Evolutionary conservation across 768 basidiomycete genomes (phyloP), one percentile per base, ranked within the genome.

Genomic region (Amanita jacksonii): DNA sequence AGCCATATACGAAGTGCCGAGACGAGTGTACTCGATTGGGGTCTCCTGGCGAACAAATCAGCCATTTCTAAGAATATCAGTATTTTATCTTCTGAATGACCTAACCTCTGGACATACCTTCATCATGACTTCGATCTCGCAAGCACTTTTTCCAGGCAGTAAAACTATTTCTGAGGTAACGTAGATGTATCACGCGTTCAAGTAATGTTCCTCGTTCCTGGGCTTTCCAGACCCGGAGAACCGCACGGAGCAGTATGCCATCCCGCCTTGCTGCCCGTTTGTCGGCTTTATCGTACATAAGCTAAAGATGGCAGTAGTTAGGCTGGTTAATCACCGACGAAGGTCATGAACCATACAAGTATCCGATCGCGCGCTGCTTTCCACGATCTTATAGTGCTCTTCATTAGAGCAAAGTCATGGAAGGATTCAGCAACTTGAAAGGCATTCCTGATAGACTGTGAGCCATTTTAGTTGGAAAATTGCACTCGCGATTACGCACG

Each of bases 201-300:
- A 85, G 64, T 22, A 78, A 64, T 39, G 60, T 65, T 23, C 78
- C 79, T 7, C 78, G 73, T 52, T 81, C 81, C 30, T 72, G 73
- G 16, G 83, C 78, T 51, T 73, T 80, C 82, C 83, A 82, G 3
- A 84, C 72, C 37, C 77, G 67, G 52, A 69, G 60, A 36, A 81
- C 63, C 22, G 77, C 81, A 35, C 72, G 70, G 23, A 84, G 47
- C 16, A 83, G 66, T 10, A 79, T 63, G 42, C 65, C 66, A 44
- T 85, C 76, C 53, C 76, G 79, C 34, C 77, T 67, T 36, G 64
- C 63, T 9, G 76, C 44, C 53, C 79, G 72, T 45, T 76, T 82
- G 46, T 64, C 59, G 8, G 76, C 83, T 22, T 74, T 74, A 43
- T 54, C 66, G 53, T 79, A 74, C 57, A 78, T 60, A 15, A 49